These are phyloP conservation scores for Zasmidium angulare DNA, from an alignment of 2,329 filamentous ascomycete species.

Conservation along the genomic window DNA sequence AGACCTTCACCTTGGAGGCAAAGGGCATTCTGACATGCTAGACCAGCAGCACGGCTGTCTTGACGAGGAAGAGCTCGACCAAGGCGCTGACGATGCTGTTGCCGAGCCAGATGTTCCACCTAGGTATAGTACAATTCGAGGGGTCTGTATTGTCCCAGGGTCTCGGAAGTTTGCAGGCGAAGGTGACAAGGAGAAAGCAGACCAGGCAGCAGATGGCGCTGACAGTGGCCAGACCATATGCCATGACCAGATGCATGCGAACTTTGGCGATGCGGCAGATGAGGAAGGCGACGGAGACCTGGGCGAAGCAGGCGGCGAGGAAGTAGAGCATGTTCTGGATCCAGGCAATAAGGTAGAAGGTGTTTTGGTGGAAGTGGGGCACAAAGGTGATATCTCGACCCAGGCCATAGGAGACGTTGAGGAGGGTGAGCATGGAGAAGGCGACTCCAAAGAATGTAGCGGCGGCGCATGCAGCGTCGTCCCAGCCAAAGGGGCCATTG, in stretches of 20 bases:
- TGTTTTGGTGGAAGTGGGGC: conserved; percentile 1
- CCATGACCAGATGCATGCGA: conserved; percentile 18
- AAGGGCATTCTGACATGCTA: conserved; percentile 29
- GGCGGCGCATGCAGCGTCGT: conserved; percentile 27
- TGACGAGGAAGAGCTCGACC: conserved; percentile 24
- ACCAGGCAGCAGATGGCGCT: conserved; percentile 20
- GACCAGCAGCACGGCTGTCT: conserved; percentile 25
- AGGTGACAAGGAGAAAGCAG: conserved; percentile 17
- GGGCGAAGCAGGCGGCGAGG: conserved; percentile 19
- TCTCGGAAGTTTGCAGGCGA: conserved; percentile 25
- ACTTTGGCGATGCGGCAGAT: conserved; percentile 27
- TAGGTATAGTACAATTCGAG: not conserved
- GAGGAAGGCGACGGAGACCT: conserved; percentile 28
- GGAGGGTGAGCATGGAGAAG: conserved; percentile 15
- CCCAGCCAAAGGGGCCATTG: conserved; percentile 31
- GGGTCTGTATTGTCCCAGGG: not conserved
- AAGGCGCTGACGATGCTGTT: conserved; percentile 18
- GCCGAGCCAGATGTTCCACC: conserved; percentile 21
- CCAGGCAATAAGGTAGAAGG: conserved; percentile 21
- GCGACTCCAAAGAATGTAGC: conserved; percentile 26
- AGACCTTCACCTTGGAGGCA: conserved; percentile 23
- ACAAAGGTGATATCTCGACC: conserved; percentile 14
- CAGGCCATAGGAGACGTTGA: conserved; percentile 24
- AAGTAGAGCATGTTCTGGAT: conserved; percentile 20
- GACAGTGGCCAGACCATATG: conserved; percentile 17